Evolutionary conservation across 2,329 filamentous ascomycete genomes (phyloP), one percentile per base, ranked within the genome.

Genomic region (Ceratocystis harringtonii): DNA sequence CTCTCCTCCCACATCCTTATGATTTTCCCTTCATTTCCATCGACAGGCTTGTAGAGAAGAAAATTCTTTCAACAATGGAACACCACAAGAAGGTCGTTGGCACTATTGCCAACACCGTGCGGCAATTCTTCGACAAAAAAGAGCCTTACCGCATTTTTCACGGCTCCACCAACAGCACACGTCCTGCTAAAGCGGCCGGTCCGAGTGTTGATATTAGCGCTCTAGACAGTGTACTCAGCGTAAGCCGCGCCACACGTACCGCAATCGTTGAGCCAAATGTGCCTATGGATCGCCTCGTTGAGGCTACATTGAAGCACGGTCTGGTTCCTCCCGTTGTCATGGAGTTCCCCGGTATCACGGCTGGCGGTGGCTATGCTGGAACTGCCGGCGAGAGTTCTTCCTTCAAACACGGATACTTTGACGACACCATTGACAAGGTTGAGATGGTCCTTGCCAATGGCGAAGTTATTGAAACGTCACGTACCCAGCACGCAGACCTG

Each of bases 331-430:
- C 85, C 1, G 84, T 90, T 2, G 85, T 89, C 28, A 88, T 88
- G 84, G 87, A 89, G 73, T 90, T 89, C 70, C 86, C 86, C 0
- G 87, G 86, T 43, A 90, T 90, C 73, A 90, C 87, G 0, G 84
- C 83, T 1, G 87, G 87, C 28, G 87, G 87, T 48, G 86, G 85
- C 3, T 89, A 83, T 72, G 84, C 86, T 0, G 87, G 87, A 8
- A 88, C 85, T 0, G 83, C 85, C 0, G 87, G 86, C 30, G 87
- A 90, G 76, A 87, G 83, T 74, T 84, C 80, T 69, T 84, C 80
- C 19, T 90, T 89, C 75, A 79, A 80, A 67, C 81, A 88, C 72
- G 87, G 87, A 50, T 88, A 87, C 75, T 89, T 90, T 71, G 83
- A 89, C 72, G 79, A 81, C 52, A 86, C 80, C 0, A 78, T 89